Evolutionary conservation across 129 eudicot genomes (phyloP).

Genomic region (Ambrosia trifida): DNA sequence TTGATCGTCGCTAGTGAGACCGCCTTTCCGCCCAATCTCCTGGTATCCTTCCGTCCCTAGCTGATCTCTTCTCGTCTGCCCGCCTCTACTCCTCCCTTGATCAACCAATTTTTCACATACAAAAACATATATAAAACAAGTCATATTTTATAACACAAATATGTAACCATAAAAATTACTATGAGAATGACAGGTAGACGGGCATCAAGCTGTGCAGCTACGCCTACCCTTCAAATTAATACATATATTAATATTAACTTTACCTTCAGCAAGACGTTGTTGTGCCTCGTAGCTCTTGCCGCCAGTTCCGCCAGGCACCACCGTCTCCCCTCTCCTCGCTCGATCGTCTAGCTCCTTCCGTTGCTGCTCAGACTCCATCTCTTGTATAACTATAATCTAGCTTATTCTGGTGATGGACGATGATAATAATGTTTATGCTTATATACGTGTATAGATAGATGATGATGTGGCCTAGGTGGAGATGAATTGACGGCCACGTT

Average conservation of each 20-base stretch:
- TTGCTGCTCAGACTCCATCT: conserved; percentile 40
- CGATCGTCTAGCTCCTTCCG: conserved; percentile 38
- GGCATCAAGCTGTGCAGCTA: no score
- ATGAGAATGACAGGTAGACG: no score
- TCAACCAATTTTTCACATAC: neutral
- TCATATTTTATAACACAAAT: no score
- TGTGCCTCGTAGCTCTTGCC: conserved; percentile 50
- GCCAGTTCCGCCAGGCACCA: conserved; percentile 51
- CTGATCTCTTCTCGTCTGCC: conserved; percentile 46
- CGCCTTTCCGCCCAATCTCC: conserved; percentile 46
- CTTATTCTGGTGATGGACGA: neutral
- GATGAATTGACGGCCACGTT: conserved; percentile 26
- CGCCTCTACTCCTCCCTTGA: conserved; percentile 52
- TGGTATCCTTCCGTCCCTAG: conserved; percentile 43
- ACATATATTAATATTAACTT: neutral
- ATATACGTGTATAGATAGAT: neutral
- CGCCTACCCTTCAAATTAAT: no score
- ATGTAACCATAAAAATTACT: no score
- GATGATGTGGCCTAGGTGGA: conserved; percentile 22
- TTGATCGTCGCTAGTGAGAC: conserved; percentile 36
- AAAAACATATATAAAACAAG: no score
- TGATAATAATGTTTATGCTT: neutral
- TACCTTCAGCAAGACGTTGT: conserved; percentile 49
- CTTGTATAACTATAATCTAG: no score
- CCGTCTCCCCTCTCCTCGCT: conserved; percentile 46